Percentiles rank a stretch among this genome's conserved stretches.
phyloP scores from a whole-genome alignment of 129 eudicot genomes.

The Kitagawia praeruptora region DNA sequence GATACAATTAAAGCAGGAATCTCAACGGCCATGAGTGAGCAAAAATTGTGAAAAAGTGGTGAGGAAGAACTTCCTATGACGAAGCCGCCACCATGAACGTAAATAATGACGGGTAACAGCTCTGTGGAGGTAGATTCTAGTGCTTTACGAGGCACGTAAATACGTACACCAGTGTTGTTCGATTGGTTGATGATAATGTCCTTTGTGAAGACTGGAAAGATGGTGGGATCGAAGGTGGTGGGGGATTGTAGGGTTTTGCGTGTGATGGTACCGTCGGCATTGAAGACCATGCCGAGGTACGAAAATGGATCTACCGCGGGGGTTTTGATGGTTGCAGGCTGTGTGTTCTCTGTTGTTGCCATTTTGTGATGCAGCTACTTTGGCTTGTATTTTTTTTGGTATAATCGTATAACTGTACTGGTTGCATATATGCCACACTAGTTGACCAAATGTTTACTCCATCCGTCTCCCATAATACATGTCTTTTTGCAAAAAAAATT shows the following conservation, averaged over 20 bases:
- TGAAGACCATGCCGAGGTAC: neutral
- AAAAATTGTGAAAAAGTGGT: constrained; percentile 30
- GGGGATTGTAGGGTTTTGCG: neutral
- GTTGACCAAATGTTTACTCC: too few species aligned
- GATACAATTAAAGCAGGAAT: constrained; percentile 49
- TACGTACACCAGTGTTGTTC: constrained; percentile 13
- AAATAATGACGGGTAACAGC: neutral
- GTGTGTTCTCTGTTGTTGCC: constrained; percentile 1
- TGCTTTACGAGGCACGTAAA: constrained; percentile 21
- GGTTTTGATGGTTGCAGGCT: neutral
- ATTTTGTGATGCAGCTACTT: neutral
- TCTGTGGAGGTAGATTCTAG: neutral
- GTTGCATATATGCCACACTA: too few species aligned
- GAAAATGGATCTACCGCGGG: neutral
- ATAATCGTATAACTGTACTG: too few species aligned
- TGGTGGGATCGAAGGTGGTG: neutral
- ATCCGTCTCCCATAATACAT: too few species aligned
- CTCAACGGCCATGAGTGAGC: constrained; percentile 31
- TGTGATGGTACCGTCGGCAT: neutral
- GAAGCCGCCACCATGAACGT: constrained; percentile 15
- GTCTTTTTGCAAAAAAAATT: too few species aligned
- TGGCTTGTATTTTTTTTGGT: neutral
- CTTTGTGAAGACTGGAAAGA: neutral
- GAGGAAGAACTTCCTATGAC: constrained; percentile 9
- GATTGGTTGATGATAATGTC: neutral